Evolutionary conservation across 2,329 filamentous ascomycete species (phyloP).

Genomic region (Paracoccidioides lutzii): DNA sequence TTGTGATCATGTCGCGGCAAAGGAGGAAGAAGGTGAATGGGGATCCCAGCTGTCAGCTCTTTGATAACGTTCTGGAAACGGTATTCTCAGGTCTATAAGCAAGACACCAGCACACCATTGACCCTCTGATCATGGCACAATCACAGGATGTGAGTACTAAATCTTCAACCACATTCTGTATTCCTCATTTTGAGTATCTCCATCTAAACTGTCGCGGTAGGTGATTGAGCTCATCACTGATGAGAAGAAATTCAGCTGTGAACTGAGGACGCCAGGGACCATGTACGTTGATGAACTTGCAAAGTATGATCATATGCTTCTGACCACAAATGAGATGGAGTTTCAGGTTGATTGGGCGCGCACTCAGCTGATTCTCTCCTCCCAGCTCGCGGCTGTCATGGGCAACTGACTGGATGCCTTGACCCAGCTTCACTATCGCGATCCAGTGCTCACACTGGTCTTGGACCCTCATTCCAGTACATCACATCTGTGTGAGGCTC

Average conservation of each 20-base stretch:
- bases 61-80: slow-evolving; percentile 7
- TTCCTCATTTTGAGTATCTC: not conserved
- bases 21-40: slow-evolving; percentile 8
- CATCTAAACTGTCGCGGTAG: not conserved
- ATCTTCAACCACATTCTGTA: not conserved
- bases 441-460: slow-evolving; percentile 9
- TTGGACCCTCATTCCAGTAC: not conserved
- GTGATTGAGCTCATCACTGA: slow-evolving; percentile 11
- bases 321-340: slow-evolving; percentile 10
- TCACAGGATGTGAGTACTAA: slow-evolving; percentile 1
- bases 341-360: slow-evolving; percentile 9
- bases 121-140: slow-evolving; percentile 10
- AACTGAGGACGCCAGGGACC: slow-evolving; percentile 6
- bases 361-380: slow-evolving; percentile 13
- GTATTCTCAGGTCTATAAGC: slow-evolving; percentile 7
- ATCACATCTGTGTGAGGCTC: slow-evolving; percentile 3
- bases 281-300: slow-evolving; percentile 13
- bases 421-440: slow-evolving; percentile 9
- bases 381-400: slow-evolving; percentile 10
- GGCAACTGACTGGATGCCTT: slow-evolving; percentile 10
- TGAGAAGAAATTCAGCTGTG: slow-evolving; percentile 11
- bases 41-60: slow-evolving; percentile 7
- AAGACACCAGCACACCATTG: slow-evolving; percentile 9
- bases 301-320: slow-evolving; percentile 7
- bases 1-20: slow-evolving; percentile 13